Percentiles rank a stretch among this genome's conserved stretches.
These are phyloP conservation scores for Trichophyton equinum DNA, from an alignment of 2,329 filamentous ascomycete species.

Conservation along the genomic window DNA sequence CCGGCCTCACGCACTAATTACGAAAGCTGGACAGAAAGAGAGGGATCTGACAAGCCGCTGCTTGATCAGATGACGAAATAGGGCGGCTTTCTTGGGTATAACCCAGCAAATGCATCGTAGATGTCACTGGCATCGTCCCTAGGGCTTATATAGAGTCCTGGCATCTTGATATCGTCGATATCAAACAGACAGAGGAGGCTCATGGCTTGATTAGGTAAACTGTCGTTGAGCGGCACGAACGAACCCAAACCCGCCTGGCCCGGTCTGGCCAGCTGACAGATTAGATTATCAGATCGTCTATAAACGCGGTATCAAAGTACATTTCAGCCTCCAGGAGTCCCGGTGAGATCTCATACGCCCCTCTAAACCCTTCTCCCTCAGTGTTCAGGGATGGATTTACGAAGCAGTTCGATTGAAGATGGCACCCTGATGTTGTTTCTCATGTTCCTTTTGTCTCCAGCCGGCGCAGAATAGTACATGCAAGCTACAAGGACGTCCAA, in stretches of 20 bases:
- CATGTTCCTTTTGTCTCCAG: background rate
- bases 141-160: background rate
- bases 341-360: background rate
- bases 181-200: background rate
- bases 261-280: background rate
- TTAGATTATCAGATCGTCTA: background rate
- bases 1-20: constrained; percentile 33
- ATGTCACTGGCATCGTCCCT: background rate
- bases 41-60: constrained; percentile 17
- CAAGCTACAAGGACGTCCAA: background rate
- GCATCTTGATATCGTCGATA: background rate
- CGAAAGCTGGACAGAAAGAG: constrained; percentile 18
- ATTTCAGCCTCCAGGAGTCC: background rate
- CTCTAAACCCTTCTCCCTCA: background rate
- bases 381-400: background rate
- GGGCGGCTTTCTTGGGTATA: background rate
- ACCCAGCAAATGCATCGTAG: constrained; percentile 8
- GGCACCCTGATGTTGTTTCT: background rate
- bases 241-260: background rate
- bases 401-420: background rate
- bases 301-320: background rate
- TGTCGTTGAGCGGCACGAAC: too few species aligned
- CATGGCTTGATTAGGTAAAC: background rate
- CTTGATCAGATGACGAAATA: constrained; percentile 8
- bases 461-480: background rate